Percentiles rank a stretch among this genome's conserved stretches.
These are phyloP conservation scores for Monosporascus sp. DNA, from an alignment of 2,329 filamentous ascomycete genomes.

Conservation along the genomic window DNA sequence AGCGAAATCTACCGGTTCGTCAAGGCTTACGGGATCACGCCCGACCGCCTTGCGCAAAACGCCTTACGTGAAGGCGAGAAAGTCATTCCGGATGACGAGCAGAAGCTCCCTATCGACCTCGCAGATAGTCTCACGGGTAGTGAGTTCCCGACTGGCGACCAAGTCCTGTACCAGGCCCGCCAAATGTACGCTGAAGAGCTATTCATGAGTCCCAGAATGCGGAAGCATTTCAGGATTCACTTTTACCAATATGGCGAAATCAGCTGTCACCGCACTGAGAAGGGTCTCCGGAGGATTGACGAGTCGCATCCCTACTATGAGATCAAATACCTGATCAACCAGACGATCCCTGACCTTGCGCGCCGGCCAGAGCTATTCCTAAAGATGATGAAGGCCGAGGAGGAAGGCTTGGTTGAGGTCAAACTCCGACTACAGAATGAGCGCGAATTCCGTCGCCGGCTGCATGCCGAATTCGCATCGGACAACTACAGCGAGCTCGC, in stretches of 20 bases:
- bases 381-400: slow-evolving; percentile 95
- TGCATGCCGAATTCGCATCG: slow-evolving; percentile 81
- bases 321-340: slow-evolving; percentile 91
- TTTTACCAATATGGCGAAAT: slow-evolving; percentile 82
- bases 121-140: slow-evolving; percentile 72
- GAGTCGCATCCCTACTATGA: slow-evolving; percentile 96
- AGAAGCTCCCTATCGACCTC: slow-evolving; percentile 75
- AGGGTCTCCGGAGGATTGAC: slow-evolving; percentile 87
- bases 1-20: slow-evolving; percentile 78
- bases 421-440: slow-evolving; percentile 72
- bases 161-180: slow-evolving; percentile 74
- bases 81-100: slow-evolving; percentile 78
- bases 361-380: slow-evolving; percentile 83
- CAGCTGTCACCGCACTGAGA: slow-evolving; percentile 87
- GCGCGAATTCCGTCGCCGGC: slow-evolving; percentile 67
- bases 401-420: slow-evolving; percentile 87
- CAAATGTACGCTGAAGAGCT: slow-evolving; percentile 90
- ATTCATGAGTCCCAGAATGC: slow-evolving; percentile 79
- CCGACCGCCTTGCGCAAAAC: slow-evolving; percentile 85
- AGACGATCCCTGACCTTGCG: slow-evolving; percentile 76
- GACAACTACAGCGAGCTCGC: slow-evolving; percentile 94
- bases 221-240: slow-evolving; percentile 75
- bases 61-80: slow-evolving; percentile 72
- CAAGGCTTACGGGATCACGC: slow-evolving; percentile 81
- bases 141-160: slow-evolving; percentile 69